Base-by-base conservation (phyloP, 352 stramenopile genomes). In the Pythium volutum region DNA sequence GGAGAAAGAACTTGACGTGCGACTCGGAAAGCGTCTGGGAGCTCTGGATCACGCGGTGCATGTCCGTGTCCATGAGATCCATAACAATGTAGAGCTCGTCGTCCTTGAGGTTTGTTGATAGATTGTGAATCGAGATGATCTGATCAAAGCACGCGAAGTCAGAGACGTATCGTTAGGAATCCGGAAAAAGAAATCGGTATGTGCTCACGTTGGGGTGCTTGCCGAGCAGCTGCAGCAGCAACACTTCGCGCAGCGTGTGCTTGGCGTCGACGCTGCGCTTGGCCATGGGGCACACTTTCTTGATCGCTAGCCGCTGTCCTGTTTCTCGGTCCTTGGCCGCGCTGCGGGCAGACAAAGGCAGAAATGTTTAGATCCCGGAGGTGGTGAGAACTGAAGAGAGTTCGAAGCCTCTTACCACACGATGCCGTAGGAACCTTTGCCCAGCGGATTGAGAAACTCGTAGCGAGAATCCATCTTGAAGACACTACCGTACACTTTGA, bases 271-370 rank as follows among this genome's bases (percentile, higher is more conserved):
- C n/a, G n/a, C n/a, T n/a, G n/a, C 23, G 91, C 90, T 39, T 97
- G 77, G 64, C 97, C 88, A 39, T 93, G 75, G 59, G 97, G 97
- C n/a, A 93, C 86, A 97, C 95, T 71, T 97, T 97, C 73, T 97
- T 97, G 63, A 97, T 96, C 26, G 89, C 87, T 38, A 96, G n/a
- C n/a, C n/a, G n/a, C n/a, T n/a, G n/a, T n/a, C n/a, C n/a, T n/a
- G n/a, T n/a, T n/a, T n/a, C n/a, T n/a, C n/a, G n/a, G n/a, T n/a
- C n/a, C 84, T 62, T 93, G 81, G 18, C 82, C 85, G 10, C 87
- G 85, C 5, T 95, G 49, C 87, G 54, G 27, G 58, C 4, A 33
- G 10, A 3, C 11, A 41, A 41, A 31, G 57, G 25, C 14, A 41
- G 12, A 31, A 33, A n/a, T n/a, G n/a, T n/a, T n/a, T n/a, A n/a